Base-by-base conservation (phyloP, 306 rosid genomes). In the Cercis canadensis region DNA sequence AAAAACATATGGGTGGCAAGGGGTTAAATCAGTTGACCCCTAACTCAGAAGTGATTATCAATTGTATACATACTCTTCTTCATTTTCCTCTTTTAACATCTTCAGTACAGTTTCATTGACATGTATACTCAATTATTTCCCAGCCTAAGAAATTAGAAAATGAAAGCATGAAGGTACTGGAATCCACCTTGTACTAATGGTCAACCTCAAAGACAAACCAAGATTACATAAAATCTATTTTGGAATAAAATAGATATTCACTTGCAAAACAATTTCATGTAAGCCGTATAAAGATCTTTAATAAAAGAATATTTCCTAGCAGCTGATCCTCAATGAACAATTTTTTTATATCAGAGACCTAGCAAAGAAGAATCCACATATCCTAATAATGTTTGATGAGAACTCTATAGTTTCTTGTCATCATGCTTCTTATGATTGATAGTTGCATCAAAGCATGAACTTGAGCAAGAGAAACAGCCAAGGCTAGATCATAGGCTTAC, bases 401-500 rank as follows among this genome's bases (percentile, higher is more conserved):
- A 24, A 24, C 1, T 24, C 29, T 24, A 3, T 24, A 24, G 29
- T 24, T 24, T 24, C 29, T 24, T 3, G 3, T 24, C 2, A 11
- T 46, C 52, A 46, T 46, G 7, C 43, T 5, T 37, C 10, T 37
- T 37, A 37, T 37, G 43, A 37, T 5, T 8, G 10, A 2, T 8
- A 5, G 6, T 5, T 37, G 43, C 39, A 3, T 43, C 11, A 45
- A 11, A 45, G 51, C 8, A 45, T 45, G 8, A 11, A 5, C 15
- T 46, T 46, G 11, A 52, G 32, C 57, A 18, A 57, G 81, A 46
- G 55, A 75, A 75, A 58, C 56, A 70, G 61, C 57, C 39, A 46
- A 52, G 57, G 67, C 61, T 16, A 60, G 57, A 54, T 11, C 44
- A 77, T 60, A 19, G 75, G 73, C 92, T 82, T 88, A 92, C 98